A percentile compares a stretch with the other conserved stretches of the same genome.
These are phyloP conservation scores for Pichia sp. DNA, from an alignment of 1,139 yeast species.

Conservation along the genomic window DNA sequence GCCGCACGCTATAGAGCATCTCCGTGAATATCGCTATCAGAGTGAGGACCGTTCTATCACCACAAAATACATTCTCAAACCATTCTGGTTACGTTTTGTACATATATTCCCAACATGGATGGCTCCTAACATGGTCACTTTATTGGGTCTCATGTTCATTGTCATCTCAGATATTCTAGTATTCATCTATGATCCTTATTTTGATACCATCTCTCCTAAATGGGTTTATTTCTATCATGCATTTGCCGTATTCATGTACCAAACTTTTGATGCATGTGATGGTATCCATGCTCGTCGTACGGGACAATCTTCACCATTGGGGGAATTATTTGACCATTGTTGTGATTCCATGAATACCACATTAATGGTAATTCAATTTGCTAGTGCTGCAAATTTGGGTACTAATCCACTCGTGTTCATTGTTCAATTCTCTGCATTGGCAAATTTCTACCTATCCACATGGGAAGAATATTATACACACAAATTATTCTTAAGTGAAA, in stretches of 20 bases:
- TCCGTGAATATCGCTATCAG: conserved; percentile 36
- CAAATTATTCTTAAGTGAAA: conserved; percentile 65
- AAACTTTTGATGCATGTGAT: conserved; percentile 95
- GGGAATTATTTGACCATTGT: conserved; percentile 92
- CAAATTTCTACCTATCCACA: conserved; percentile 82
- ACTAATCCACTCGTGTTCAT: conserved; percentile 48
- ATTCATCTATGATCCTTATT: conserved; percentile 66
- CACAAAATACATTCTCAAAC: conserved; percentile 68
- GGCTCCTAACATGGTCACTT: conserved; percentile 87
- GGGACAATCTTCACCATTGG: conserved; percentile 91
- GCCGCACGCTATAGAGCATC: conserved; percentile 16
- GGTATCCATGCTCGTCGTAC: conserved; percentile 92
- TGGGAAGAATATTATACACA: conserved; percentile 98
- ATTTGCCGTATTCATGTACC: conserved; percentile 79
- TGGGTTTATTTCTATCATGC: conserved; percentile 84
- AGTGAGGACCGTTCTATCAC: conserved; percentile 78
- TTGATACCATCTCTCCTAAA: conserved; percentile 54
- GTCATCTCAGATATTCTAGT: conserved; percentile 57
- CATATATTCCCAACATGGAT: conserved; percentile 70
- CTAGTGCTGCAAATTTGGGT: conserved; percentile 68
- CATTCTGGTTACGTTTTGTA: conserved; percentile 73
- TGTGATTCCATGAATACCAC: conserved; percentile 89
- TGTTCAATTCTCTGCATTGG: conserved; percentile 68
- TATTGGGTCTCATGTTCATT: conserved; percentile 69
- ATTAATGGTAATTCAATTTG: conserved; percentile 64